Base-by-base conservation (phyloP, 108 stramenopile genomes). In the Phaeodactylum tricornutum region DNA sequence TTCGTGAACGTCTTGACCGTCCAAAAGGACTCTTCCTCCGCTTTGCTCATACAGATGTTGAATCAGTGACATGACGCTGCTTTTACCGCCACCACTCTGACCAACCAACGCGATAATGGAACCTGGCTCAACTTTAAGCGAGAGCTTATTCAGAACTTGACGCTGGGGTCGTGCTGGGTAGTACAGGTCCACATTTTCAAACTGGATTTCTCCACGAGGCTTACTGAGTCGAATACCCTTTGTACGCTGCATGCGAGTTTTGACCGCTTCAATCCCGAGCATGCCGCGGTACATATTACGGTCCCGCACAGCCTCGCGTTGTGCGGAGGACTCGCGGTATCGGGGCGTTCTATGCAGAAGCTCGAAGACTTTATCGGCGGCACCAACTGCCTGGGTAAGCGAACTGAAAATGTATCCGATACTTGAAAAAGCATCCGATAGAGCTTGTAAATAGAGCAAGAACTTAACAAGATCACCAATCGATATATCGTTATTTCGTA, bases 11-110 rank as follows among this genome's bases (percentile, higher is more conserved):
- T 63, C 56, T 1, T 40, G 15, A 7, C 73, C 70, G 54, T 79
- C 83, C 14, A 84, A 49, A 46, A 55, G 20, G 5, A 76, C 69
- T 7, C 42, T 46, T n/a, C 71, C 90, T 17, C 30, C 24, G 1
- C 55, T 43, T 20, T 77, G 86, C 30, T 88, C 84, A 56, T 94
- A 94, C 26, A 88, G 53, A 55, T 84, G 74, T 51, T 86, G 81
- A 3, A 94, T 40, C 36, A 94, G 54, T 0, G 79, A 75, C 35
- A 87, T 61, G 43, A 73, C 53, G 43, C 46, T 64, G 7, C 22
- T 58, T 61, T 94, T 94, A 15, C 93, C 93, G n/a, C 78, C 77
- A n/a, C 92, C 92, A 21, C 50, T 54, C 6, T 74, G 69, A 7
- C 92, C 92, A 3, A 84, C 84, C 46, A 94, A 54, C 3, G 89